phyloP scores from a whole-genome alignment of 1,284 basidiomycete genomes.

The Rhizoctonia solani region DNA sequence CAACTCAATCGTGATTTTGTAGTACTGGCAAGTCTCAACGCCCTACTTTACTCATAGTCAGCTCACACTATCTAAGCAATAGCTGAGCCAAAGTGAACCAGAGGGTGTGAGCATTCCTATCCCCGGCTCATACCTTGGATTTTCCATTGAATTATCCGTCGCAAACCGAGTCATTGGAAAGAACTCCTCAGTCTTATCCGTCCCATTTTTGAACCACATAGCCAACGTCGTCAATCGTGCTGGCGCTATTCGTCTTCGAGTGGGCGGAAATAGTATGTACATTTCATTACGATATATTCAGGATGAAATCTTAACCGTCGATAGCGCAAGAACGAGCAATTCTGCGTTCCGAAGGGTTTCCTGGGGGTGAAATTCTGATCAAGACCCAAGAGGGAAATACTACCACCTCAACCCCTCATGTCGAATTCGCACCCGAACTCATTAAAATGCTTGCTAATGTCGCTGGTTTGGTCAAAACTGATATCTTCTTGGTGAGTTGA shows the following conservation, averaged over 20 bases:
- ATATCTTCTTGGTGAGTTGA: slow-evolving; percentile 35
- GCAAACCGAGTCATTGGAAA: slow-evolving; percentile 48
- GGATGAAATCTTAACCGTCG: slow-evolving; percentile 46
- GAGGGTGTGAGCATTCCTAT: slow-evolving; percentile 10
- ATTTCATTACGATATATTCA: slow-evolving; percentile 46
- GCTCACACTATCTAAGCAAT: too few relatives aligned
- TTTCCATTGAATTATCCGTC: slow-evolving; percentile 38
- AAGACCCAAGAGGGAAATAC: slow-evolving; percentile 24
- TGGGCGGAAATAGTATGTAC: slow-evolving; percentile 75
- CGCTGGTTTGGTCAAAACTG: slow-evolving; percentile 33
- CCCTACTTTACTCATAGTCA: too few relatives aligned
- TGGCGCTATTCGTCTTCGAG: slow-evolving; percentile 62
- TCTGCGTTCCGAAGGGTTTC: slow-evolving; percentile 18
- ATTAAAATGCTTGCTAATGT: slow-evolving; percentile 32
- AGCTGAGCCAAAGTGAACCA: slow-evolving; percentile 3
- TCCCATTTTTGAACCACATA: slow-evolving; percentile 76
- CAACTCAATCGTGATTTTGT: slow-evolving; percentile 14
- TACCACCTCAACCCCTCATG: slow-evolving; percentile 33
- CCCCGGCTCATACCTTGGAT: slow-evolving; percentile 32
- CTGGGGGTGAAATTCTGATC: slow-evolving; percentile 26
- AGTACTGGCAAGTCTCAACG: too few relatives aligned
- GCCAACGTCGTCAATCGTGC: slow-evolving; percentile 63
- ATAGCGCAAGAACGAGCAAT: slow-evolving; percentile 31
- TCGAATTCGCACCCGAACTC: slow-evolving; percentile 35
- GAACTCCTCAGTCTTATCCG: slow-evolving; percentile 51